These are phyloP conservation scores for Penicillium italicum DNA, from an alignment of 2,329 filamentous ascomycete species.

Conservation along the genomic window DNA sequence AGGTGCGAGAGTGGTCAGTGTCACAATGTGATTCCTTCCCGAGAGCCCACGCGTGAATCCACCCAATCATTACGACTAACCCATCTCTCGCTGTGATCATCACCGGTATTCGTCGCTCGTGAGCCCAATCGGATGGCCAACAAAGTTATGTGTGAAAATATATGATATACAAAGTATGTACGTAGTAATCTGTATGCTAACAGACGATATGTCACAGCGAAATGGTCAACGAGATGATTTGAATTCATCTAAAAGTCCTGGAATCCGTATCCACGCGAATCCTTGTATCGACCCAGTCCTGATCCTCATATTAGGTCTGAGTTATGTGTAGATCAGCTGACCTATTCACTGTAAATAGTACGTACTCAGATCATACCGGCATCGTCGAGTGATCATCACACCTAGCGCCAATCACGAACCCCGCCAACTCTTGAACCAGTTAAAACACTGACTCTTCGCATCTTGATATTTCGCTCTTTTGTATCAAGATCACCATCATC, in stretches of 20 bases:
- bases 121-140: constrained; percentile 12
- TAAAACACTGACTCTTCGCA: not conserved
- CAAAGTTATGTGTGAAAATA: not conserved
- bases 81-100: constrained; percentile 19
- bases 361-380: not conserved
- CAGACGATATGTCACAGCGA: not conserved
- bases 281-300: not conserved
- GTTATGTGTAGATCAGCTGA: not conserved
- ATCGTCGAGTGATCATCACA: not conserved
- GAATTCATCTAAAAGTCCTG: not conserved
- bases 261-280: not conserved
- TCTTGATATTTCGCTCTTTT: not conserved
- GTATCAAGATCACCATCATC: not conserved
- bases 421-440: not conserved
- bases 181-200: not conserved
- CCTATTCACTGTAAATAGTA: not conserved
- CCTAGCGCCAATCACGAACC: not conserved
- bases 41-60: constrained; percentile 16
- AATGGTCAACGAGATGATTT: not conserved
- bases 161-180: not conserved
- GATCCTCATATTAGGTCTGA: not conserved
- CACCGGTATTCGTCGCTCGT: constrained; percentile 12
- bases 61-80: constrained; percentile 16
- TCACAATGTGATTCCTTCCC: not conserved
- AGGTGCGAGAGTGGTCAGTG: constrained; percentile 9